Percentiles rank a stretch among this genome's conserved stretches.
Conservation (phyloP, 1,284 basidiomycete species). For the Amylostereum chailletii region DNA sequence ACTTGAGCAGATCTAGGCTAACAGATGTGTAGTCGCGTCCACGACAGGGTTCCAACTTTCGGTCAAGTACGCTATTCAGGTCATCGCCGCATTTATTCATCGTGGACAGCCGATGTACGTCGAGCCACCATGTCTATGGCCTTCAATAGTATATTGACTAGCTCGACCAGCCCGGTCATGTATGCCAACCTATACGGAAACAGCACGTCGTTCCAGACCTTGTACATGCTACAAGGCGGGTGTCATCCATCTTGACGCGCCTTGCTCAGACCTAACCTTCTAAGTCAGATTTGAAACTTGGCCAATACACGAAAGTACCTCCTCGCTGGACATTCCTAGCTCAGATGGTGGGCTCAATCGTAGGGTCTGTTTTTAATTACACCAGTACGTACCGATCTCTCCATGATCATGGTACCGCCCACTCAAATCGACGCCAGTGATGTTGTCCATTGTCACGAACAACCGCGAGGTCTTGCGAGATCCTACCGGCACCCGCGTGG, state of each 20-base stretch:
- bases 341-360: conserved; percentile 36
- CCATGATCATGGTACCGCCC: neutral
- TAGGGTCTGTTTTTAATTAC: conserved; percentile 44
- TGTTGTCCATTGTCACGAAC: conserved; percentile 38
- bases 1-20: neutral
- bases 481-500: conserved; percentile 39
- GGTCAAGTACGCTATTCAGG: conserved; percentile 47
- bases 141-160: neutral
- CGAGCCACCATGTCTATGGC: neutral
- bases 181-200: conserved; percentile 46
- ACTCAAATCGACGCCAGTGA: conserved; percentile 24
- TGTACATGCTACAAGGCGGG: conserved; percentile 43
- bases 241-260: neutral
- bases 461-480: conserved; percentile 40
- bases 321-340: conserved; percentile 37
- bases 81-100: conserved; percentile 54
- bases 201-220: conserved; percentile 53
- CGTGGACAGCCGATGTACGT: conserved; percentile 47
- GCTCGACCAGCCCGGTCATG: conserved; percentile 33
- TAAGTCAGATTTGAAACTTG: conserved; percentile 41
- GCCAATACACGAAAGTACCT: conserved; percentile 49
- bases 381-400: conserved; percentile 23
- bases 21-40: conserved; percentile 28
- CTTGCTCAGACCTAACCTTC: too few species aligned
- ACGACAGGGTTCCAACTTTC: conserved; percentile 43